Conservation (phyloP, 1,284 basidiomycete genomes). For the Fomitopsis palustris region DNA sequence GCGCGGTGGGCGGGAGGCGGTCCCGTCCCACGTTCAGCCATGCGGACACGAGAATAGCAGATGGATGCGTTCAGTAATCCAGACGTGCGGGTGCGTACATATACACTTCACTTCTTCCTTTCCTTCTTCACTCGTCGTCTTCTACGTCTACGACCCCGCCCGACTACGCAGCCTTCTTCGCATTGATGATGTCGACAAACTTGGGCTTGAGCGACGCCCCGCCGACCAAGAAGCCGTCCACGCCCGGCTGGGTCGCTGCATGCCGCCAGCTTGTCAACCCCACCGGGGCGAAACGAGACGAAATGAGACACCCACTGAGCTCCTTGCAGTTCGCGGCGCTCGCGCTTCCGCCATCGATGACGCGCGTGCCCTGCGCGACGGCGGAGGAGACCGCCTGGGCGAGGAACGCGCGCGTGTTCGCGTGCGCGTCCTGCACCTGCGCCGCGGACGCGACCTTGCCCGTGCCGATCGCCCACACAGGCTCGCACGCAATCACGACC, state of each 20-base stretch:
- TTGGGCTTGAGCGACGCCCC: slow-evolving; percentile 98
- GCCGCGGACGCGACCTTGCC: slow-evolving; percentile 90
- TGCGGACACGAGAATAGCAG: no score
- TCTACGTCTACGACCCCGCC: no score
- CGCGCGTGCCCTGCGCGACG: slow-evolving; percentile 76
- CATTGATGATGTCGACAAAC: slow-evolving; percentile 91
- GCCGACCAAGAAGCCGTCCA: slow-evolving; percentile 99
- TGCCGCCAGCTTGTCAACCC: not conserved
- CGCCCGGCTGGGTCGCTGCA: slow-evolving; percentile 73
- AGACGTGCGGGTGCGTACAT: no score
- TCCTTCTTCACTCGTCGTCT: no score
- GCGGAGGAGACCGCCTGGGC: slow-evolving; percentile 58
- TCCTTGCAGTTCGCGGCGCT: slow-evolving; percentile 86
- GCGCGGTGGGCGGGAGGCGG: no score
- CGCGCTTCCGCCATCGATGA: slow-evolving; percentile 97
- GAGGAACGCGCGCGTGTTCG: slow-evolving; percentile 81
- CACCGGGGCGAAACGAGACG: no score
- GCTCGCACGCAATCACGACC: slow-evolving; percentile 93
- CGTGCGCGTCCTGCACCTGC: slow-evolving; percentile 95
- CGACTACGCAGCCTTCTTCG: slow-evolving; percentile 37
- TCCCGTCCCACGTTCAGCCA: no score
- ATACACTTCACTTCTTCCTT: no score
- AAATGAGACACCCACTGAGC: slow-evolving; percentile 55
- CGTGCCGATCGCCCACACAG: slow-evolving; percentile 99
- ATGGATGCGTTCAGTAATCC: no score